These are phyloP conservation scores for Aspergillus campestris DNA, from an alignment of 495 filamentous ascomycete genomes.

Conservation along the genomic window DNA sequence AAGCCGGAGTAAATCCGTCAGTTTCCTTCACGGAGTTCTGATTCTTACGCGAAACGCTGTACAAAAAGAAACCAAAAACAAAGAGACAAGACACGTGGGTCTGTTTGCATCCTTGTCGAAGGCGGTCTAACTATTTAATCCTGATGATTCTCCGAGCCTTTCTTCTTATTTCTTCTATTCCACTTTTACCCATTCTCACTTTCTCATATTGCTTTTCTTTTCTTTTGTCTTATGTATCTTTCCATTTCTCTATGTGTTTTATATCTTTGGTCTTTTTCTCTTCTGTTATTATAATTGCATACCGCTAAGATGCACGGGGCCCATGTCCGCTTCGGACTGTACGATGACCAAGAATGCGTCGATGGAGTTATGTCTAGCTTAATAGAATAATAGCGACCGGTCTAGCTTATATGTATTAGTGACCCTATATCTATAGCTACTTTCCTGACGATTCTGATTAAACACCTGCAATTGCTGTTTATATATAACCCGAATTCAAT, in stretches of 20 bases:
- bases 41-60: constrained; percentile 8
- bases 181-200: constrained; percentile 12
- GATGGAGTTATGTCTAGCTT: no score
- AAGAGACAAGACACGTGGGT: no score
- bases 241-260: background rate
- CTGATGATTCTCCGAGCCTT: constrained; percentile 1
- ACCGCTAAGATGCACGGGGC: constrained; percentile 2
- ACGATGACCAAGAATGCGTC: no score
- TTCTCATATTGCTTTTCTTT: constrained; percentile 12
- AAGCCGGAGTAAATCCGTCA: constrained; percentile 54
- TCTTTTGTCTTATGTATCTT: background rate
- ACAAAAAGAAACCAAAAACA: constrained; percentile 2
- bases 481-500: no score
- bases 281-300: constrained; percentile 14
- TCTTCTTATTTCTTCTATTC: constrained; percentile 5
- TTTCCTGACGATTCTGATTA: no score
- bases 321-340: no score
- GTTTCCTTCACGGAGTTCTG: background rate
- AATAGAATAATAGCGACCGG: no score
- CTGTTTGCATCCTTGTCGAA: no score
- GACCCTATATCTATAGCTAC: no score
- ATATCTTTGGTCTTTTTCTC: constrained; percentile 2
- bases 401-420: no score
- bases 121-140: background rate
- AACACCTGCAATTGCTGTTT: no score